Base-by-base conservation (phyloP, 768 basidiomycete species). In the Suillus subalutaceus region DNA sequence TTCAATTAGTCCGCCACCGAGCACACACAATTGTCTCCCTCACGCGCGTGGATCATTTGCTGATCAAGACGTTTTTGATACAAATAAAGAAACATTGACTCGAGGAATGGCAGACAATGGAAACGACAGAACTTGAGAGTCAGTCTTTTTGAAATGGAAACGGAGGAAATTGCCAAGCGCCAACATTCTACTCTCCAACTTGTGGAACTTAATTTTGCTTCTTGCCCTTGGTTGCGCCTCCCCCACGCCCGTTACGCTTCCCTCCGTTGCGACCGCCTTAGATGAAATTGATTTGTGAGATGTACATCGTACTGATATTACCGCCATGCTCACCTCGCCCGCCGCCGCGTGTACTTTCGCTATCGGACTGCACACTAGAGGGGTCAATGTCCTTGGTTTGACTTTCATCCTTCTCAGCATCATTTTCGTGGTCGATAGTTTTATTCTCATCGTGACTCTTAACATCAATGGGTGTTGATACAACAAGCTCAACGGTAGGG, bases 331-430 rank as follows among this genome's bases (percentile, higher is more conserved):
- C 63, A 77, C 75, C 69, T 67, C 57, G 65, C 40, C 44, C 67
- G 13, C 18, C 44, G 37, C 23, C 7, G 32, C 62, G 32, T 26
- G 9, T 8, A 30, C 23, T 61, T 2, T 78, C 77, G 37, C 13
- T 55, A 46, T 77, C 77, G 50, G 77, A 71, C 23, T 62, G 0
- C 53, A 65, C 65, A 55, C 64, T 61, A n/a, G 23, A 10, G 2
- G n/a, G 20, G 7, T 66, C 65, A 66, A 53, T 3, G 35, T 37
- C 65, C 65, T 65, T 65, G 56, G 48, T 26, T 53, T 60, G 52
- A 23, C 67, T 58, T 57, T 75, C 72, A 72, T 75, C 65, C 57
- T 72, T 69, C 68, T 78, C 72, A 63, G 2, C 58, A n/a, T 72
- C 66, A 68, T 72, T 72, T 65, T 72, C 60, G 59, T 67, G 67